Evolutionary conservation across 257 asterid species (phyloP).

Genomic region (Hygrophila difformis): DNA sequence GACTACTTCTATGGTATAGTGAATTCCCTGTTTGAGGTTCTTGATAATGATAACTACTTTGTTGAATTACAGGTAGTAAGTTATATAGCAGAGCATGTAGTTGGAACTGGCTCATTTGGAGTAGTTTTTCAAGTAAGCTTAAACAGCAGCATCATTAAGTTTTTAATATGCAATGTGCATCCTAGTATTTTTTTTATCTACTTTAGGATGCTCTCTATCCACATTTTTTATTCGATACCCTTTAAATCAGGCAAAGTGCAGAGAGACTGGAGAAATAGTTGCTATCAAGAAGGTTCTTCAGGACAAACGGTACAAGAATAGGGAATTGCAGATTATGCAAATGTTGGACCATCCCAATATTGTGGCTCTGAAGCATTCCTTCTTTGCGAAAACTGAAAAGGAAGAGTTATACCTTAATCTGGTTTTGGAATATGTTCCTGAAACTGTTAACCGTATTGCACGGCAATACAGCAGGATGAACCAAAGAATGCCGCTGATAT

Average conservation of each 20-base stretch:
- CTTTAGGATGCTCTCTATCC: constrained; percentile 13
- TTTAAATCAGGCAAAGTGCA: constrained; percentile 72
- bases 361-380: constrained; percentile 86
- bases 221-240: not conserved
- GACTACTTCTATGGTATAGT: constrained; percentile 14
- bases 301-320: constrained; percentile 94
- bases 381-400: constrained; percentile 80
- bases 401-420: constrained; percentile 93
- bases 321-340: constrained; percentile 96
- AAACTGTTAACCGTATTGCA: constrained; percentile 85
- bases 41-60: constrained; percentile 14
- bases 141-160: constrained; percentile 12
- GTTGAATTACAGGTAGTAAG: constrained; percentile 59
- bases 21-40: constrained; percentile 19
- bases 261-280: constrained; percentile 93
- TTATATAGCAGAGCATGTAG: constrained; percentile 95
- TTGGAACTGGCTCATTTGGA: constrained; percentile 97
- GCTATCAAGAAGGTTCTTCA: constrained; percentile 98
- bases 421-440: constrained; percentile 94
- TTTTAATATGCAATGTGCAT: constrained; percentile 9
- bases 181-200: constrained; percentile 8
- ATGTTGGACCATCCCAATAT: constrained; percentile 97
- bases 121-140: constrained; percentile 86
- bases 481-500: constrained; percentile 83
- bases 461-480: constrained; percentile 90